phyloP scores from a whole-genome alignment of 225 moss, liverwort and hornwort genomes.

The Marchantia polymorpha region DNA sequence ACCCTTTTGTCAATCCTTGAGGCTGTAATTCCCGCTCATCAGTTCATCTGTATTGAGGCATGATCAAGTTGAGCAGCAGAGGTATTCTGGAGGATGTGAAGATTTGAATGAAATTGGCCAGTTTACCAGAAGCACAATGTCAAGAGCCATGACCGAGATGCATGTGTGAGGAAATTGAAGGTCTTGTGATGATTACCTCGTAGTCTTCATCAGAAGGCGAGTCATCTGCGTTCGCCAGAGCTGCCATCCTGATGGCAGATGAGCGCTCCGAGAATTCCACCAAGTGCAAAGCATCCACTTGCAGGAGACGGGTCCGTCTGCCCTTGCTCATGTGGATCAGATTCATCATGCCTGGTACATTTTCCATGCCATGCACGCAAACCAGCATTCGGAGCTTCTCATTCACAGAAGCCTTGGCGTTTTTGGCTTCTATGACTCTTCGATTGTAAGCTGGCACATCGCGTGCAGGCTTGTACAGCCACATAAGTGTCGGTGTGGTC shows the following conservation, averaged over 20 bases:
- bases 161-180: background rate
- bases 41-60: too few relatives aligned
- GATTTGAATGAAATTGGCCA: background rate
- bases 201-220: conserved; percentile 22
- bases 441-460: conserved; percentile 47
- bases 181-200: conserved; percentile 2
- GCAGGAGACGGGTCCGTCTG: conserved; percentile 29
- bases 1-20: background rate
- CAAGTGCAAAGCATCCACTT: conserved; percentile 60
- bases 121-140: background rate
- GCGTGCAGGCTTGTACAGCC: conserved; percentile 63
- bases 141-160: background rate
- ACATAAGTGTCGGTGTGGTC: conserved; percentile 69
- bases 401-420: conserved; percentile 12
- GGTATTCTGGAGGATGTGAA: background rate
- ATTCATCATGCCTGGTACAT: conserved; percentile 53
- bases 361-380: conserved; percentile 51
- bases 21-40: background rate
- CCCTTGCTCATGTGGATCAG: conserved; percentile 55
- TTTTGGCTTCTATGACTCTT: conserved; percentile 46
- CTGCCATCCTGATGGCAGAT: conserved; percentile 47
- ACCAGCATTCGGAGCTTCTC: conserved; percentile 61
- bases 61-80: too few relatives aligned
- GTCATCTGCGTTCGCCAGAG: conserved; percentile 26
- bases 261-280: conserved; percentile 57